Base-by-base conservation (phyloP, 1,139 yeast species). In the Tardiomyces digboiensis region DNA sequence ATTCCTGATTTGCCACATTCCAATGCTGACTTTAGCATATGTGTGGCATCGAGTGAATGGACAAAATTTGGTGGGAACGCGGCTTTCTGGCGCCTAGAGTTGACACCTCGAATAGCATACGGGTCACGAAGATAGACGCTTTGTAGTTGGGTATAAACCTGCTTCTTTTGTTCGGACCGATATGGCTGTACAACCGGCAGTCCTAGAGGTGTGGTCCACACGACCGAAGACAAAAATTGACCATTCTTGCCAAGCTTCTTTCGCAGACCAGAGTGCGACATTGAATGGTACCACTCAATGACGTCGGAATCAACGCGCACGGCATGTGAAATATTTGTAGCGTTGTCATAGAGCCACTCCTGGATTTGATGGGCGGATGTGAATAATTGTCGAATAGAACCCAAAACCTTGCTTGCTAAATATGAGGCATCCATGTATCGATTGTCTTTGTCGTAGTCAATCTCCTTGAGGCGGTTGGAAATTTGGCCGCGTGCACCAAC, bases 1-100 rank as follows among this genome's bases (percentile, higher is more conserved):
- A 91, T 63, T 0, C 76, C 78, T 3, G 62, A 60, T 40, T 77
- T 72, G n/a, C 82, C 78, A 63, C 97, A 88, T 20, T 78, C 79
- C 41, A 78, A 71, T 0, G 97, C 94, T 10, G 96, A 83, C 74
- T 89, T 70, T 46, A 91, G 71, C 98, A 91, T 91, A 60, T 91
- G 98, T 0, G 97, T 83, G 0, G 98, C 97, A 69, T 91, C 99
- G 51, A 91, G 71, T 0, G 97, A 89, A 60, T 91, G 99, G 45
- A 91, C 86, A 60, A 76, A 91, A 62, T 91, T 91, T 36, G 99
- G 98, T 18, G 99, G 96, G 66, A 91, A 87, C 0, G 96, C 98
- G 33, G 89, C 80, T 52, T 78, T 79, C 62, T 91, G 99, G 61
- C 88, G 87, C 57, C 95, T 76, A 4, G 89, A 74, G 64, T 89